Evolutionary conservation across 352 stramenopile genomes (phyloP).

Genomic region (Pythium insidiosum): DNA sequence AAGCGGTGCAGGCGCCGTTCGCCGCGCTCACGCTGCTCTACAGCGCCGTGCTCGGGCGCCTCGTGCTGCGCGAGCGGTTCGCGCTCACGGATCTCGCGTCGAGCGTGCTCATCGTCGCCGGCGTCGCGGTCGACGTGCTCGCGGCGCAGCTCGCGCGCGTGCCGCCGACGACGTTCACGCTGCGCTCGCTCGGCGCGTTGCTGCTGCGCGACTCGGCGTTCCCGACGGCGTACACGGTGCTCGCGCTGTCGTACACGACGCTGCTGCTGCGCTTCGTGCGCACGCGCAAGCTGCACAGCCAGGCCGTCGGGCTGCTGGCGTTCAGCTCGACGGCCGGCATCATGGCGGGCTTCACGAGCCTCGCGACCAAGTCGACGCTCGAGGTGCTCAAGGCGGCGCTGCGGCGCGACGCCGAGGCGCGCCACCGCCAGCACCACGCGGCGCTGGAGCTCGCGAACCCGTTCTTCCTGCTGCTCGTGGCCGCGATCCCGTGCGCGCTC

Average conservation of each 20-base stretch:
- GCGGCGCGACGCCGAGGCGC: conserved; percentile 10
- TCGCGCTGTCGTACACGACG: conserved; percentile 34
- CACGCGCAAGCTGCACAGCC: conserved; percentile 37
- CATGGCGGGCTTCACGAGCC: conserved; percentile 71
- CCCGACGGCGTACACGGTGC: conserved; percentile 39
- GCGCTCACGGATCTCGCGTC: conserved; percentile 40
- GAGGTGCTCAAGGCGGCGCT: conserved; percentile 54
- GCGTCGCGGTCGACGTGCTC: conserved; percentile 53
- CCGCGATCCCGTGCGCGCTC: conserved; percentile 44
- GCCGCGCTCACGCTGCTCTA: conserved; percentile 76
- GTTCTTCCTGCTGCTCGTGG: conserved; percentile 60
- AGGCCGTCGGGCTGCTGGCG: conserved; percentile 41
- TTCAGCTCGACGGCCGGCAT: conserved; percentile 69
- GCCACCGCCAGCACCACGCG: no score
- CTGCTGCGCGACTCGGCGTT: conserved; percentile 51
- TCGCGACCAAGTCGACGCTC: conserved; percentile 67
- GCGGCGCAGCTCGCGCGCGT: conserved; percentile 38
- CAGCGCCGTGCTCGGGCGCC: conserved; percentile 55
- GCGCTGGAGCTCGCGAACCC: conserved; percentile 48
- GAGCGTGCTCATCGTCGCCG: conserved; percentile 51
- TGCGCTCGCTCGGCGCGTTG: conserved; percentile 35
- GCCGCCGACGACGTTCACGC: conserved; percentile 40
- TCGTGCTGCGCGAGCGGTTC: conserved; percentile 53
- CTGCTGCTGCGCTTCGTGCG: conserved; percentile 51
- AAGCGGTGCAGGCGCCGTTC: conserved; percentile 73